phyloP scores from a whole-genome alignment of 306 rosid genomes.

The Sicyos baderoa region DNA sequence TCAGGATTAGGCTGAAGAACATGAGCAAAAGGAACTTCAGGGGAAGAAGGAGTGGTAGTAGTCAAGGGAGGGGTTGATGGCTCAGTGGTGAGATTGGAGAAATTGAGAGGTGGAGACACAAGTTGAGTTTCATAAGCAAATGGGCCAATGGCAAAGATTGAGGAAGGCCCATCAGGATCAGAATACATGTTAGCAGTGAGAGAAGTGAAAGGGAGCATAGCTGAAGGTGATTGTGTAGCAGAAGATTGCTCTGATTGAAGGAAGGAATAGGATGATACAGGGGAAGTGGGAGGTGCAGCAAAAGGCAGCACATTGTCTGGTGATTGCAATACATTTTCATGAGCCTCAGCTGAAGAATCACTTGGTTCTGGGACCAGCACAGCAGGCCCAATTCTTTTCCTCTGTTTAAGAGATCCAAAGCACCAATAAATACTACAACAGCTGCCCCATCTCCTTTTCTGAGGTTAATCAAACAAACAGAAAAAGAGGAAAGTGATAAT shows the following conservation, averaged over 20 bases:
- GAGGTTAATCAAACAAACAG: slow-evolving; percentile 24
- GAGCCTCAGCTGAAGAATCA: slow-evolving; percentile 25
- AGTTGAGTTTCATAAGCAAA: slow-evolving; percentile 80
- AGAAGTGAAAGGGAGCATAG: slow-evolving; percentile 39
- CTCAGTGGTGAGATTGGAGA: slow-evolving; percentile 74
- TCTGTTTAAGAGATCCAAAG: slow-evolving; percentile 54
- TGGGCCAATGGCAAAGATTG: slow-evolving; percentile 90
- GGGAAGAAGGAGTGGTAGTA: slow-evolving; percentile 92
- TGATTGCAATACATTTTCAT: slow-evolving; percentile 42
- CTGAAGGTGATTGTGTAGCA: slow-evolving; percentile 62
- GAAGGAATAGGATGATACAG: slow-evolving; percentile 65
- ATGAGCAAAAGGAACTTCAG: slow-evolving; percentile 96
- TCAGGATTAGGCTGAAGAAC: slow-evolving; percentile 57
- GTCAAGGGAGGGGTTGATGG: slow-evolving; percentile 97
- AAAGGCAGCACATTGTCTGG: slow-evolving; percentile 52
- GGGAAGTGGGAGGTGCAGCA: slow-evolving; percentile 91
- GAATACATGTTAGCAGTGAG: slow-evolving; percentile 81
- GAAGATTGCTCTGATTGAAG: slow-evolving; percentile 94
- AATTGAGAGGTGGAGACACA: slow-evolving; percentile 79
- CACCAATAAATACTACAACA: slow-evolving; percentile 60
- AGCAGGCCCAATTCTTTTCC: slow-evolving; percentile 69
- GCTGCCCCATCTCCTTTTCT: slow-evolving; percentile 93
- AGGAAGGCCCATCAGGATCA: slow-evolving; percentile 83
- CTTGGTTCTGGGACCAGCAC: slow-evolving; percentile 52
- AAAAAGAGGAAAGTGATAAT: slow-evolving; percentile 14